phyloP scores from a whole-genome alignment of 768 basidiomycete genomes.

The Termitomyces sp. region DNA sequence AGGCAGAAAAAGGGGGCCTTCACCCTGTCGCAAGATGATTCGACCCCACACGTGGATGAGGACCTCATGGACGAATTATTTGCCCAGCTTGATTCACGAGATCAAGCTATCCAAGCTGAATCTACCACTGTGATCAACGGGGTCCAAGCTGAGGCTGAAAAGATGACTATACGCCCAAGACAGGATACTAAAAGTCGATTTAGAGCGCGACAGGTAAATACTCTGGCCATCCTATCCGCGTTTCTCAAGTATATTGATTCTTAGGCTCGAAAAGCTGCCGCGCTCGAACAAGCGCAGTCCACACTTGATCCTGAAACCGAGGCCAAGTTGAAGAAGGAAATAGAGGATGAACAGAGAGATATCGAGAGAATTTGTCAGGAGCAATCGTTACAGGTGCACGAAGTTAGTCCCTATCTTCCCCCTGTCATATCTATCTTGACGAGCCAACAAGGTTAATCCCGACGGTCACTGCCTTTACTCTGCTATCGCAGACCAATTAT shows the following conservation, averaged over 20 bases:
- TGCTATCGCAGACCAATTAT: conserved; percentile 89
- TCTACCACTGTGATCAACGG: conserved; percentile 45
- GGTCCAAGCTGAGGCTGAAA: conserved; percentile 34
- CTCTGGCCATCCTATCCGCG: neutral
- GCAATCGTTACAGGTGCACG: conserved; percentile 57
- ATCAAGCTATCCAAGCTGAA: conserved; percentile 44
- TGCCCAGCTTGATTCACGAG: conserved; percentile 66
- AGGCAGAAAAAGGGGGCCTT: conserved; percentile 49
- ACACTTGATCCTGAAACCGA: conserved; percentile 55
- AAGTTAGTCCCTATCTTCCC: conserved; percentile 36
- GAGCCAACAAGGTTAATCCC: conserved; percentile 64
- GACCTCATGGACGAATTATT: conserved; percentile 72
- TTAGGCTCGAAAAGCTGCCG: conserved; percentile 71
- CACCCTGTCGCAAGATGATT: conserved; percentile 24
- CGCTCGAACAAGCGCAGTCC: conserved; percentile 47
- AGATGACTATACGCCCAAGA: conserved; percentile 32
- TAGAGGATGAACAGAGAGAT: conserved; percentile 59
- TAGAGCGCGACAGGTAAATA: conserved; percentile 62
- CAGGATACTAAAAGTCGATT: conserved; percentile 60
- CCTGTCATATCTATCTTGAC: neutral
- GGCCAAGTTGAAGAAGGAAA: conserved; percentile 56
- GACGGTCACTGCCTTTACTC: conserved; percentile 97
- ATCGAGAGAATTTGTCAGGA: conserved; percentile 64
- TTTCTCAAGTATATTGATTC: neutral
- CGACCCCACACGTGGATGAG: conserved; percentile 40